Conservation (phyloP, 345 rosid genomes). For the Salix caprea region DNA sequence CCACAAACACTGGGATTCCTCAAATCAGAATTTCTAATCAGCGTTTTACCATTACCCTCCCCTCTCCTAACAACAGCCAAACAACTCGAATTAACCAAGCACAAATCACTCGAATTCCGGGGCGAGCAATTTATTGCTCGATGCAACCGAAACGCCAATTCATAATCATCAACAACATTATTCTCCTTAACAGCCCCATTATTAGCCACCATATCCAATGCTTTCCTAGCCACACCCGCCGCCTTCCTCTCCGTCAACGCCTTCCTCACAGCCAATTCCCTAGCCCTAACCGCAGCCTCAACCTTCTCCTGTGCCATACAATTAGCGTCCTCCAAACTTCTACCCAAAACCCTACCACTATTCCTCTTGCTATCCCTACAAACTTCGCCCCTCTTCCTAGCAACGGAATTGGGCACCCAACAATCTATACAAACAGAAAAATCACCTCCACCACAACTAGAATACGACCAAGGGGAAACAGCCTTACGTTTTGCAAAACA, state of each 20-base stretch:
- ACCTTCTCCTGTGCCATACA: conserved; percentile 17
- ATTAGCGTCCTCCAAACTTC: conserved; percentile 19
- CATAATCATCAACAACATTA: conserved; percentile 19
- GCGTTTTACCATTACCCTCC: background rate
- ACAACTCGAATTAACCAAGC: conserved; percentile 7
- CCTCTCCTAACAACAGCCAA: background rate
- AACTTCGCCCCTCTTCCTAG: conserved; percentile 8
- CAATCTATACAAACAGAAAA: conserved; percentile 53
- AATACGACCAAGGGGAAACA: conserved; percentile 41
- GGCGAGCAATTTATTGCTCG: conserved; percentile 31
- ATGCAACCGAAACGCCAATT: conserved; percentile 37
- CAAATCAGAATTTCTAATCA: background rate
- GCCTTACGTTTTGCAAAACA: conserved; percentile 32
- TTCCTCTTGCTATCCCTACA: background rate
- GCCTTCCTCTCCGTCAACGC: conserved; percentile 17
- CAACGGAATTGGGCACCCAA: conserved; percentile 50
- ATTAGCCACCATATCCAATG: conserved; percentile 10
- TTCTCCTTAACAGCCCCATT: conserved; percentile 15
- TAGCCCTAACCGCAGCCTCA: conserved; percentile 27
- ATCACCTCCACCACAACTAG: conserved; percentile 11
- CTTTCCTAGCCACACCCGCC: conserved; percentile 14
- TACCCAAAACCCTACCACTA: conserved; percentile 15
- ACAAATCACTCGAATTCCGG: conserved; percentile 25
- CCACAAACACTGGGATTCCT: conserved; percentile 5
- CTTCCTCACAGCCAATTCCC: conserved; percentile 24